Base-by-base conservation (phyloP, 2,329 filamentous ascomycete species). In the Cladosporium sp. region DNA sequence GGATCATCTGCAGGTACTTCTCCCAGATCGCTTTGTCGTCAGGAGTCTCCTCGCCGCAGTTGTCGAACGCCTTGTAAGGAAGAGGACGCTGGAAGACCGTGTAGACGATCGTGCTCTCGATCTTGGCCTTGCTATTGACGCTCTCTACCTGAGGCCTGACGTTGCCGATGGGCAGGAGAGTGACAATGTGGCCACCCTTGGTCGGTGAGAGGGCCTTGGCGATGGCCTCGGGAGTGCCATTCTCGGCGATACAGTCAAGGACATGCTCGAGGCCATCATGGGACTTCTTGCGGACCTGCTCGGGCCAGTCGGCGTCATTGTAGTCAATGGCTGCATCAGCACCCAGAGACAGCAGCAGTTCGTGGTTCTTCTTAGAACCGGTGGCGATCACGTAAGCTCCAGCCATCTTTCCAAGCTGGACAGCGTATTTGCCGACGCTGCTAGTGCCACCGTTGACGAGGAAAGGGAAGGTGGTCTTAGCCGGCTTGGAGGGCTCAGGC, bases 151-250 rank as follows among this genome's bases (percentile, higher is more conserved):
- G 77, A 81, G 79, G 34, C 71, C 71, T 52, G 81, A 84, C 56
- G 76, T 70, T 0, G 81, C 80, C 54, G 65, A 84, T 75, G 0
- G 82, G 82, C 5, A 86, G 65, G 67, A 85, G 74, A 13, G 84
- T 66, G 0, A 81, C 82, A 0, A 85, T 78, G 19, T 67, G 78
- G 3, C 72, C 67, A 0, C 78, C 78, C 1, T 49, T 63, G 54
- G 50, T 72, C 66, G 0, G 77, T 79, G 19, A 85, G 10, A 52
- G 43, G 22, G 50, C 68, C 57, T 72, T 72, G 4, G 73, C 70
- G 33, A 85, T 66, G 2, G 76, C 79, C 32, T 60, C 59, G 5
- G 83, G 57, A 5, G 74, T 76, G 0, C 75, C 75, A 2, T 69
- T 60, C 34, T 74, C 64, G 2, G 74, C 77, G 52, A 83, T 81